phyloP scores from a whole-genome alignment of 805 yeast species.

The Alloascoidea hylecoeti region DNA sequence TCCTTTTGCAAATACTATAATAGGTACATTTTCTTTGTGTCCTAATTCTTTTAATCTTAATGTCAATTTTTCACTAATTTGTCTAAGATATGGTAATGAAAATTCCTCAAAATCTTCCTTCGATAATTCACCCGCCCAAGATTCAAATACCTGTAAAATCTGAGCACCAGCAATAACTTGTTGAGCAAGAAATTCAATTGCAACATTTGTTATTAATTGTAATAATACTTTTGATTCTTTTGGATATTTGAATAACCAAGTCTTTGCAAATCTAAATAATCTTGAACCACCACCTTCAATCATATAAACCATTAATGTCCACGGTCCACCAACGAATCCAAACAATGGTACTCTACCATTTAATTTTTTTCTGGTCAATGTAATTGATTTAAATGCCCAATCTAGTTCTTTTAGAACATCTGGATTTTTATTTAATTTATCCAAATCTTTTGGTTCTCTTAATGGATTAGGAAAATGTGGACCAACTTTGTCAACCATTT shows the following conservation, averaged over 20 bases:
- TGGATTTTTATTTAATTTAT: conserved; percentile 41
- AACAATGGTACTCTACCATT: conserved; percentile 86
- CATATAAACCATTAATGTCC: conserved; percentile 96
- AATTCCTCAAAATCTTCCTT: conserved; percentile 81
- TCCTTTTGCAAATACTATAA: conserved; percentile 88
- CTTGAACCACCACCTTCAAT: conserved; percentile 84
- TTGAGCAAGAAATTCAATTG: conserved; percentile 82
- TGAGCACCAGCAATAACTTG: conserved; percentile 98
- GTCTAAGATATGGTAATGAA: conserved; percentile 75
- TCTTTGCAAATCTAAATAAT: conserved; percentile 79
- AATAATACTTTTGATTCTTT: conserved; percentile 56
- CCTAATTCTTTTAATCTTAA: conserved; percentile 59
- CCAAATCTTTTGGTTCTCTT: conserved; percentile 56
- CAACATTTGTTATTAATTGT: conserved; percentile 71
- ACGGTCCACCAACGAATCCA: conserved; percentile 96
- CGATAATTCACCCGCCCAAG: conserved; percentile 96
- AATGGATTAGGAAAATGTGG: conserved; percentile 88
- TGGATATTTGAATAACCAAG: conserved; percentile 80
- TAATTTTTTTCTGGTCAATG: conserved; percentile 74
- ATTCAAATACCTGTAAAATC: conserved; percentile 91
- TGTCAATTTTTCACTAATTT: conserved; percentile 61
- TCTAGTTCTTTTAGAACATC: conserved; percentile 68
- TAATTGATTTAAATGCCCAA: conserved; percentile 94
- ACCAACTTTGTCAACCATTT: conserved; percentile 89
- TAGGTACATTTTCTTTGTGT: conserved; percentile 56